phyloP scores from a whole-genome alignment of 306 rosid species.

The Prunus salicina region DNA sequence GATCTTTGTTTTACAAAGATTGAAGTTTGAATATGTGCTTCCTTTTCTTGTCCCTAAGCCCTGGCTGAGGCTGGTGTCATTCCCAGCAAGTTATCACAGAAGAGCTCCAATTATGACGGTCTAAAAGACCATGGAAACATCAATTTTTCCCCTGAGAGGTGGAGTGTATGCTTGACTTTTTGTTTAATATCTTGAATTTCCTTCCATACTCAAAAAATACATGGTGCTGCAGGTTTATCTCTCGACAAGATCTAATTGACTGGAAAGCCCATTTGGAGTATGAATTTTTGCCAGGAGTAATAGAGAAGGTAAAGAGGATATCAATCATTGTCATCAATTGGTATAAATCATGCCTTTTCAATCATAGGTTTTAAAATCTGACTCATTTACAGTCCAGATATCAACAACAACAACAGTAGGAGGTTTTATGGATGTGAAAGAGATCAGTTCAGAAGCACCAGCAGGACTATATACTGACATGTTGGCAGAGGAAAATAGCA shows the following conservation, averaged over 20 bases:
- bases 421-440: slow-evolving; percentile 89
- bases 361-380: slow-evolving; percentile 69
- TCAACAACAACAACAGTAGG: slow-evolving; percentile 63
- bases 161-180: background rate
- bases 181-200: slow-evolving; percentile 17
- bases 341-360: slow-evolving; percentile 24
- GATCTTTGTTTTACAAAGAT: slow-evolving; percentile 7
- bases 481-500: slow-evolving; percentile 68
- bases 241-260: slow-evolving; percentile 80
- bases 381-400: slow-evolving; percentile 97
- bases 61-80: slow-evolving; percentile 87
- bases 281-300: slow-evolving; percentile 40
- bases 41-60: slow-evolving; percentile 41
- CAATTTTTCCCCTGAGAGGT: slow-evolving; percentile 75
- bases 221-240: slow-evolving; percentile 55
- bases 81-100: slow-evolving; percentile 70
- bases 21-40: slow-evolving; percentile 25
- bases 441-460: slow-evolving; percentile 47
- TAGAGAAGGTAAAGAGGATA: slow-evolving; percentile 60
- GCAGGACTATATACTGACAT: slow-evolving; percentile 70
- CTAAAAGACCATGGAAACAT: slow-evolving; percentile 28
- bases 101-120: slow-evolving; percentile 30
- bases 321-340: slow-evolving; percentile 12
- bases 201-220: slow-evolving; percentile 22
- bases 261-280: slow-evolving; percentile 93